These are phyloP conservation scores for Boechera stricta DNA, from an alignment of 345 rosid genomes.

Conservation along the genomic window DNA sequence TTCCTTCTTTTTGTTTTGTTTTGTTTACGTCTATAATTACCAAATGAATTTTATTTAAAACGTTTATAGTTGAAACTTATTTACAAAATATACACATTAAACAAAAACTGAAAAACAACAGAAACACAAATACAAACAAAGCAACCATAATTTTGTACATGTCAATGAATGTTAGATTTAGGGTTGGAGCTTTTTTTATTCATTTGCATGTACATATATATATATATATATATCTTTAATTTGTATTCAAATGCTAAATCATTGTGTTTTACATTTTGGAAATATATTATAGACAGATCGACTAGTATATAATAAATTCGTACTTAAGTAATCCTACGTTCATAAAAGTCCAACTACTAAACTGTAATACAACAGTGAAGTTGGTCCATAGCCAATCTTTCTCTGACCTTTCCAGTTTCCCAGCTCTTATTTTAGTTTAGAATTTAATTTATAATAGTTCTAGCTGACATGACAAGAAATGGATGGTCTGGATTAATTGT, in stretches of 20 bases:
- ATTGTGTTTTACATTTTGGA: neutral
- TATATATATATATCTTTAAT: neutral
- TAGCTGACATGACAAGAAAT: slow-evolving; percentile 21
- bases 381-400: slow-evolving; percentile 17
- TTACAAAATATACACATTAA: neutral
- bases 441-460: slow-evolving; percentile 4
- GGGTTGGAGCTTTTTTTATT: neutral
- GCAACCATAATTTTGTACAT: too few relatives aligned
- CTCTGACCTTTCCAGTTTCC: neutral
- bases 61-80: neutral
- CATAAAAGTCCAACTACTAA: slow-evolving; percentile 37
- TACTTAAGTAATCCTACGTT: neutral
- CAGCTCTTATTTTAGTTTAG: neutral
- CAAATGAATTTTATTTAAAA: too few relatives aligned
- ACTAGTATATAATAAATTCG: neutral
- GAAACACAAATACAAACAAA: neutral
- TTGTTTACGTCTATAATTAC: too few relatives aligned
- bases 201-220: neutral
- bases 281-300: neutral
- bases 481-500: neutral
- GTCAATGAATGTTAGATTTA: neutral
- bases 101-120: neutral
- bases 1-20: too few relatives aligned
- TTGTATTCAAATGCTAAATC: neutral
- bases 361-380: neutral